Evolutionary conservation across 805 yeast species (phyloP).

Genomic region (Yarrowia keelungensis): DNA sequence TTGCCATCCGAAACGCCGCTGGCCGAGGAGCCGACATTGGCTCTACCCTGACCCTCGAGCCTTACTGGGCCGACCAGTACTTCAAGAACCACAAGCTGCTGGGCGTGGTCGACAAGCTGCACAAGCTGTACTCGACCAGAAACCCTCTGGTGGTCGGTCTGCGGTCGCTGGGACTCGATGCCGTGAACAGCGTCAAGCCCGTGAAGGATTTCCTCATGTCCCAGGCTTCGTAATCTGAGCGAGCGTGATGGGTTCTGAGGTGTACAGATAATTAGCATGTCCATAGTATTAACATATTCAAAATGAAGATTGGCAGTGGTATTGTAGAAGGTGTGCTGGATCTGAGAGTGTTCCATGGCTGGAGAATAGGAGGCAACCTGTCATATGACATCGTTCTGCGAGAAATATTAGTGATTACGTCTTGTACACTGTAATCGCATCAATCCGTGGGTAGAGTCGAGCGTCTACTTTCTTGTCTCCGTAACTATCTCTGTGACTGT

Average conservation of each 20-base stretch:
- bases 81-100: conserved; percentile 78
- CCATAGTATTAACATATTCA: conserved; percentile 24
- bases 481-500: too few relatives aligned
- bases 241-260: too few relatives aligned
- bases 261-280: conserved; percentile 2
- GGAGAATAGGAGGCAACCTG: too few relatives aligned
- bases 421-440: too few relatives aligned
- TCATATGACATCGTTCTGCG: too few relatives aligned
- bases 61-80: conserved; percentile 83
- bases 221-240: conserved; percentile 52
- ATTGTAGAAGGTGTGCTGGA: too few relatives aligned
- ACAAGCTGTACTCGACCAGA: conserved; percentile 81
- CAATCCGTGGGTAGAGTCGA: too few relatives aligned
- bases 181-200: conserved; percentile 66
- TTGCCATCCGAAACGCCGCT: conserved; percentile 72
- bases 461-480: too few relatives aligned
- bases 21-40: conserved; percentile 90
- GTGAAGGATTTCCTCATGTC: conserved; percentile 74
- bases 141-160: conserved; percentile 74
- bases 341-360: too few relatives aligned
- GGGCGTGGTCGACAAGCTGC: conserved; percentile 91
- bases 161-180: conserved; percentile 76
- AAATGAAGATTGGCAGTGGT: background rate
- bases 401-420: too few relatives aligned
- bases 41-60: conserved; percentile 76